Conservation (phyloP, 805 yeast species). For the Wickerhamomyces sydowiorum region DNA sequence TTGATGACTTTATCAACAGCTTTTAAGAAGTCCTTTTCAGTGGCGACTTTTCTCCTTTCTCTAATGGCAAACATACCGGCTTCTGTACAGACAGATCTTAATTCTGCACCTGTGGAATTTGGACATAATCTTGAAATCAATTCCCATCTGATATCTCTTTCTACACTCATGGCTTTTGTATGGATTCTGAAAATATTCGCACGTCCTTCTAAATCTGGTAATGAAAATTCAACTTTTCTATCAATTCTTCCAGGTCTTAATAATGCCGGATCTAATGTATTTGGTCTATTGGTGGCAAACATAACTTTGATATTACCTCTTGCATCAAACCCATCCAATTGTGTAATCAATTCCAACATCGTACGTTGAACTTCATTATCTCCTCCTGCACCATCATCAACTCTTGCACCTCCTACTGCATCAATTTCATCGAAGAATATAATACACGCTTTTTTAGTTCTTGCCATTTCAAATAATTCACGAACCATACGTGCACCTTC, state of each 20-base stretch:
- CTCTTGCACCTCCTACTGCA: slow-evolving; percentile 99
- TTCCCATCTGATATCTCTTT: slow-evolving; percentile 98
- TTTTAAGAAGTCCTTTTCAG: slow-evolving; percentile 94
- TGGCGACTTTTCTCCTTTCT: slow-evolving; percentile 96
- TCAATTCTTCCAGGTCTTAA: slow-evolving; percentile 98
- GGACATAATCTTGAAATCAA: slow-evolving; percentile 96
- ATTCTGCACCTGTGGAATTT: slow-evolving; percentile 97
- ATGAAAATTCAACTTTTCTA: slow-evolving; percentile 93
- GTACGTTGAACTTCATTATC: slow-evolving; percentile 99
- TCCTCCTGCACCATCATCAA: slow-evolving; percentile 99
- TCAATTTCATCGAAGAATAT: slow-evolving; percentile 98
- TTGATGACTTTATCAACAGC: slow-evolving; percentile 98
- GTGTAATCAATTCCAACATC: slow-evolving; percentile 96
- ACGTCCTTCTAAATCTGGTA: slow-evolving; percentile 96
- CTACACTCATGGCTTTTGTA: slow-evolving; percentile 96
- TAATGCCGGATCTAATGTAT: slow-evolving; percentile 95
- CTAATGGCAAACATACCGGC: slow-evolving; percentile 99
- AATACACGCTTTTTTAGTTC: slow-evolving; percentile 96
- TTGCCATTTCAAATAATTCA: slow-evolving; percentile 97
- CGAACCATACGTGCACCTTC: slow-evolving; percentile 99
- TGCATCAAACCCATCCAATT: slow-evolving; percentile 97
- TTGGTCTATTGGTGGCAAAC: slow-evolving; percentile 99
- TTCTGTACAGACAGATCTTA: slow-evolving; percentile 97
- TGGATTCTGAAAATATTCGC: slow-evolving; percentile 97
- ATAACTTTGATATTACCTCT: slow-evolving; percentile 98